Evolutionary conservation across 148 eudicot genomes (phyloP), one percentile per base, ranked within the genome.

Genomic region (Vaccinium macrocarpon): DNA sequence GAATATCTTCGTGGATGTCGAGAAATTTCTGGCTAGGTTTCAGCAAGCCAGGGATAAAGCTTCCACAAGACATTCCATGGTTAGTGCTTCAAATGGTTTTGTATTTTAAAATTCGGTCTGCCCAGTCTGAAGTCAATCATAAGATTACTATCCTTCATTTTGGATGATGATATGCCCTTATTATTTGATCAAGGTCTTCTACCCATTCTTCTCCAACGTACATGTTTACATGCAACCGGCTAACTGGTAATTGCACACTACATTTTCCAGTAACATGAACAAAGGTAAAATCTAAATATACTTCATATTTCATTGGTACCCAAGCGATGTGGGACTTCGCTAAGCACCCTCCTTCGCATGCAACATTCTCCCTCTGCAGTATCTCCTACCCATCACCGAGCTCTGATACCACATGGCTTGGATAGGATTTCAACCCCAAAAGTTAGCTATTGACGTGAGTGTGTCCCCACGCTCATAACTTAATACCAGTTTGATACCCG

Each of bases 1-100:
- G 19, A 92, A 96, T 88, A 88, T 96, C 42, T 94, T 96, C 82
- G 88, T 86, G 6, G 98, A 96, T 27, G 91, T 92, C 10, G 88
- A 90, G 79, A 85, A 89, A 66, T 91, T 96, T 81, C 93, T 89
- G 84, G 88, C 86, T 10, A 91, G 88, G 79, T 88, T 89, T 56
- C 85, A 84, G 42, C 91, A 82, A 80, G 88, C 91, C 73, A 87
- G 42, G 84, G 85, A 91, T 46, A 86, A 87, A 88, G 79, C 87
- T 85, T 86, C 95, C 70, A 35, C 83, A 48, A 73, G 66, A 55
- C 76, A 89, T 35, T 88, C 91, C 83, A 84, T 83, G 92, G 95
- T 96, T 76, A 59, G 50, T 82, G 50, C 81, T 55, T 76, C 79
- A 48, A 6, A 75, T 75, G 16, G 49, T 16, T 35, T 38, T 12